Base-by-base conservation (phyloP, 2,329 filamentous ascomycete species). In the Stagonosporopsis rhizophila region DNA sequence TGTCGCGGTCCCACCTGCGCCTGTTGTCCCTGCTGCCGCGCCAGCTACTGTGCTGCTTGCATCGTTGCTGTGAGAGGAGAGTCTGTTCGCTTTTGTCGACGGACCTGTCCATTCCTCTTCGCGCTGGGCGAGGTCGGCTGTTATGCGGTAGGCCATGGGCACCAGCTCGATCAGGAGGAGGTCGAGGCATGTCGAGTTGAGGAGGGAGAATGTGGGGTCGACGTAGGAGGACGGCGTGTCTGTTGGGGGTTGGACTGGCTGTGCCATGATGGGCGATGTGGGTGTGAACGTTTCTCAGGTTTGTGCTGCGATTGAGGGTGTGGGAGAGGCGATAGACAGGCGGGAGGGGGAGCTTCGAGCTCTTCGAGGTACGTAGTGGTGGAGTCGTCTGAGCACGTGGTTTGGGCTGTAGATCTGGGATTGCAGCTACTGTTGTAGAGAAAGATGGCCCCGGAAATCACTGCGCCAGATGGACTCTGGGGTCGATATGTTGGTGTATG, bases 91-190 rank as follows among this genome's bases (percentile, higher is more conserved):
- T 35, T 63, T 65, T 19, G 52, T 44, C 0, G 58, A 32, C 8
- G 60, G 54, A 2, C 64, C 63, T 19, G 70, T 61, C 65, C 59
- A 80, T 22, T 77, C 76, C 61, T 81, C 75, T 57, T 83, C 76
- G 48, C 77, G 73, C 27, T 78, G 79, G 56, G 87, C 85, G 4
- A 92, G 82, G 70, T 95, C 89, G 70, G 88, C 85, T 20, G 91
- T 88, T 60, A 98, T 84, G 63, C 95, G 88, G 77, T 96, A 92
- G 5, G 94, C 91, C 82, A 98, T 89, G 35, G 95, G 95, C 15
- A 99, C 95, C 52, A 99, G 86, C 80, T 99, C 95, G 74, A 98
- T 98, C 67, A 99, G 86, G 53, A 99, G 86, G 67, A 99, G 89
- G 78, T 99, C 95, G 69, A 99, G 87, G 75, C 90, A 92, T 44